Conservation (phyloP, 345 rosid species). For the Eucalyptus pauciflora region DNA sequence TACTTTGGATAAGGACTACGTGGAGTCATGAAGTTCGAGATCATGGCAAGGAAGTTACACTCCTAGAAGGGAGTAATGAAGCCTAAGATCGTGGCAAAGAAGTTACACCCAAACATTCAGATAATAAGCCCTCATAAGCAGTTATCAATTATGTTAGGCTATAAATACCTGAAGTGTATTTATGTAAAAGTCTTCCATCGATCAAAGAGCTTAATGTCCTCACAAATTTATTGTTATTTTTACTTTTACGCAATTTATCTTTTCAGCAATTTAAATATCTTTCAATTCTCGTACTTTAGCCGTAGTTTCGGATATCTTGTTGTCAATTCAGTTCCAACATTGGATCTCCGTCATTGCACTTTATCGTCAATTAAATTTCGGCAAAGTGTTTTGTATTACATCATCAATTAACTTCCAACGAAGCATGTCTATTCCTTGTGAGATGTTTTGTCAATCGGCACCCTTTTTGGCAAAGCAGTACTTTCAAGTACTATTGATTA, state of each 20-base stretch:
- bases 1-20: not conserved
- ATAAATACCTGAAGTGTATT: not conserved
- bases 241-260: not conserved
- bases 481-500: too few relatives aligned
- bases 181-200: not conserved
- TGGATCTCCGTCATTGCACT: not conserved
- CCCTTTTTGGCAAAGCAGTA: too few relatives aligned
- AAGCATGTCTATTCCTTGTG: not conserved
- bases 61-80: not conserved
- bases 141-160: not conserved
- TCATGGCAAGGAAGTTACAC: not conserved
- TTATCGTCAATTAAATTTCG: too few relatives aligned
- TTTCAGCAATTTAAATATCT: too few relatives aligned
- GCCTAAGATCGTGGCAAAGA: not conserved
- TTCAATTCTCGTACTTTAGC: not conserved
- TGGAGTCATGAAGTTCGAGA: not conserved
- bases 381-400: too few relatives aligned
- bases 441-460: rapidly evolving
- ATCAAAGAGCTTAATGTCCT: too few relatives aligned
- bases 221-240: too few relatives aligned
- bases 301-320: not conserved
- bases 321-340: too few relatives aligned
- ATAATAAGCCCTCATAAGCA: not conserved
- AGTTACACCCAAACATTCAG: not conserved
- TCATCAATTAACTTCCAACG: not conserved